Evolutionary conservation across 2,329 filamentous ascomycete species (phyloP), one percentile per base, ranked within the genome.

Genomic region (Nothophaeocryptopus gaeumannii): DNA sequence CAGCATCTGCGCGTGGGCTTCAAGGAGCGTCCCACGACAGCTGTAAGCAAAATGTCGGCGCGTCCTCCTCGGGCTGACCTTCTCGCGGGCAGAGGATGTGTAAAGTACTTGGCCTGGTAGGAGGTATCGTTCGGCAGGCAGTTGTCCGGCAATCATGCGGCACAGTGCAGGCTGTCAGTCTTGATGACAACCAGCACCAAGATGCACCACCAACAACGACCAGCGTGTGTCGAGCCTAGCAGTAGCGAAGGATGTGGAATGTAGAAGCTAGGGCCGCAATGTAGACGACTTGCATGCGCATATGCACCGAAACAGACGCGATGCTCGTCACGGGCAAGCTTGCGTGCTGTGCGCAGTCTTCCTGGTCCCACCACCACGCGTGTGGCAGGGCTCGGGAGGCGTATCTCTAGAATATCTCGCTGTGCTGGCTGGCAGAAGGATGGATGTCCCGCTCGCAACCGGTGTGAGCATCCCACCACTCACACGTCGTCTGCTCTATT

Each of bases 221-320:
- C 36, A 26, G 34, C 20, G 20, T 26, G 20, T 26, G 20, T 26
- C 20, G 20, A 26, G 20, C 4, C 20, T 26, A 26, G 20, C 20
- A 26, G 20, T 26, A 26, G 20, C 20, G 20, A 26, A 26, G 20
- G 20, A 26, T 26, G 20, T 26, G 38, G 44, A 45, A 44, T 16
- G 39, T 31, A 20, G 41, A 43, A 52, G 45, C 50, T 52, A 47
- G 43, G 49, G 49, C 48, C 48, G 42, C 40, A 38, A 16, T 37
- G 29, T 35, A 45, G 32, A 45, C 47, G 35, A 46, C 26, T 14
- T 43, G 38, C 15, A 38, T 41, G 30, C 38, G 33, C 34, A 37
- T 30, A 33, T 16, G 42, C 39, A 47, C 38, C 42, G 45, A 39
- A 46, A 51, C 38, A 47, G 43, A 43, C 47, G 47, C 47, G 47